Evolutionary conservation across 305 asterid species (phyloP).

Genomic region (Solanum chacoense): DNA sequence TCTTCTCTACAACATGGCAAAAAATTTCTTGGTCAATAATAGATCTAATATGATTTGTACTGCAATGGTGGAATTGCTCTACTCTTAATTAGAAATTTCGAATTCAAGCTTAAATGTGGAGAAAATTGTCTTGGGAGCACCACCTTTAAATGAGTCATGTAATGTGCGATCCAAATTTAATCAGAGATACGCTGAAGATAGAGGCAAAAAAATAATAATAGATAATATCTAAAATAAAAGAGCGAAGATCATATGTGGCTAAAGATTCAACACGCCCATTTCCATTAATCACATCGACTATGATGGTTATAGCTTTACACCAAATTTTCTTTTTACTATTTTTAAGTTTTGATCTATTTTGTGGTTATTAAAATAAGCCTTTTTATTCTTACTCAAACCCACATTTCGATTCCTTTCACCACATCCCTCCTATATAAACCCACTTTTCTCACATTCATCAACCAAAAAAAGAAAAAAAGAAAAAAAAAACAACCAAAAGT

Average conservation of each 20-base stretch:
- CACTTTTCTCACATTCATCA: not conserved
- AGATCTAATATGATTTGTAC: no score
- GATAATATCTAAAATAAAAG: not conserved
- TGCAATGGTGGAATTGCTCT: no score
- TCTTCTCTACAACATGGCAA: not conserved
- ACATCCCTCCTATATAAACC: not conserved
- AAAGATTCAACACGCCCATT: not conserved
- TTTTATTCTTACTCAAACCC: not conserved
- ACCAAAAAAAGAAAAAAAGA: not conserved
- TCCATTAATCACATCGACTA: not conserved
- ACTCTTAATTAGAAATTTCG: not conserved
- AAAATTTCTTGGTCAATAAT: not conserved
- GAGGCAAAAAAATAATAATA: no score
- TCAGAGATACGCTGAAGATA: accelerated
- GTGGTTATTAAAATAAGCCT: not conserved
- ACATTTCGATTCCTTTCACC: not conserved
- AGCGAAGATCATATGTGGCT: not conserved
- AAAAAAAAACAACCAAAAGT: not conserved
- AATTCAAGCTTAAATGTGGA: not conserved
- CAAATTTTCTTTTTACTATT: not conserved
- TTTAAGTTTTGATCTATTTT: not conserved
- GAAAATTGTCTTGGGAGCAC: not conserved
- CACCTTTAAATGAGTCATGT: no score
- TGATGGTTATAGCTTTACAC: not conserved
- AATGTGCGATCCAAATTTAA: not conserved